A percentile compares a stretch with the other conserved stretches of the same genome.
These are phyloP conservation scores for Termitomyces eurrhizus DNA, from an alignment of 768 basidiomycete species.

Conservation along the genomic window DNA sequence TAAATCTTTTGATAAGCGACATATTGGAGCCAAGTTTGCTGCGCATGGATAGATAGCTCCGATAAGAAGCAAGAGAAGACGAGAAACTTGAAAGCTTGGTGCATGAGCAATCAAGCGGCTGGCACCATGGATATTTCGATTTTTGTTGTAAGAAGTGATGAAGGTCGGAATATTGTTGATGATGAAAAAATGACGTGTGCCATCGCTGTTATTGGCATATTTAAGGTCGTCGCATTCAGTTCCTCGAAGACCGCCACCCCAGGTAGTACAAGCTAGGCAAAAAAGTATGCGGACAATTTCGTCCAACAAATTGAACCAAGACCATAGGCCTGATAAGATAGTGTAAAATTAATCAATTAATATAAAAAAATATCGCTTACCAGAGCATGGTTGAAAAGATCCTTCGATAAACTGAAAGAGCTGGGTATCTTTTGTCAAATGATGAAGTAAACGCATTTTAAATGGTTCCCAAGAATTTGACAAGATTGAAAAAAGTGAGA, in stretches of 20 bases:
- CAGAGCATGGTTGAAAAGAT: background rate
- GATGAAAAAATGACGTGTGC: background rate
- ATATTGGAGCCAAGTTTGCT: background rate
- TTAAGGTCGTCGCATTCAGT: background rate
- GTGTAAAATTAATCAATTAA: background rate
- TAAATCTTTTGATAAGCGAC: background rate
- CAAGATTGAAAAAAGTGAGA: background rate
- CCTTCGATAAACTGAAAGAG: background rate
- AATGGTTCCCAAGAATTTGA: background rate
- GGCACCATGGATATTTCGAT: background rate
- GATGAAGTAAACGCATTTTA: background rate
- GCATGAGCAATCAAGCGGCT: background rate
- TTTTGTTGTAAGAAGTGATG: background rate
- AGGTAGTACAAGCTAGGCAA: background rate
- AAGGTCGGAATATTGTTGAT: background rate
- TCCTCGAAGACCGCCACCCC: accelerated
- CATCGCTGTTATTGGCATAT: background rate
- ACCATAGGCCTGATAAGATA: background rate
- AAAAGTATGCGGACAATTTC: background rate
- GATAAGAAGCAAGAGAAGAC: background rate
- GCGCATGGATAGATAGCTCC: background rate
- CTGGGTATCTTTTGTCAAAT: background rate
- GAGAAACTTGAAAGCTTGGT: background rate
- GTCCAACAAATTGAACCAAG: background rate
- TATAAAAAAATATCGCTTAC: background rate